A percentile compares a stretch with the other conserved stretches of the same genome.
phyloP scores from a whole-genome alignment of 176 grass and related monocot genomes.

The barley (Hordeum vulgare) region DNA sequence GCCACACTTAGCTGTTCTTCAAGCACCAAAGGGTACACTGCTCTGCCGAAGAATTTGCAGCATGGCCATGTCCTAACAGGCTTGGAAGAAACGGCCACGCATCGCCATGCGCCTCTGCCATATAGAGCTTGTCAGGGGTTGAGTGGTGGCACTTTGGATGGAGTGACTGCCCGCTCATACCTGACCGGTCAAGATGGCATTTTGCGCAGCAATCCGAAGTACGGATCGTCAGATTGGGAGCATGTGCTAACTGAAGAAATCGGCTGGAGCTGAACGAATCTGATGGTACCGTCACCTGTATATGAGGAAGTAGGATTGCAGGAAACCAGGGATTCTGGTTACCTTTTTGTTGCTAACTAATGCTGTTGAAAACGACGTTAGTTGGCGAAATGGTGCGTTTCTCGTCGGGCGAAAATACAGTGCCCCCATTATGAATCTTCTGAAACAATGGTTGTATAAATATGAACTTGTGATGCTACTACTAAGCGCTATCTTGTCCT shows the following conservation, averaged over 20 bases:
- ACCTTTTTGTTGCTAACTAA: slow-evolving; percentile 16
- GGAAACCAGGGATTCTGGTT: not conserved
- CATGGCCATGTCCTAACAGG: not conserved
- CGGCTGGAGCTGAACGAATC: slow-evolving; percentile 13
- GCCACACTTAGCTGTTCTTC: not conserved
- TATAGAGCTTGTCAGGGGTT: not conserved
- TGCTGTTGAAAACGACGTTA: not conserved
- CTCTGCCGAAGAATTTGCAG: slow-evolving; percentile 8
- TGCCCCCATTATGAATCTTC: not conserved
- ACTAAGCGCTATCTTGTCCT: not conserved
- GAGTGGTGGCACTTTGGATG: slow-evolving; percentile 15
- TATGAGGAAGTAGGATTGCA: slow-evolving; percentile 1
- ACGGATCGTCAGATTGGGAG: slow-evolving; percentile 38
- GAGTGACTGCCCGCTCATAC: not conserved
- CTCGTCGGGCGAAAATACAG: not conserved
- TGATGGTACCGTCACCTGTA: not conserved
- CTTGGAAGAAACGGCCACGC: slow-evolving; percentile 13
- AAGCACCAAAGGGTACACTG: not conserved
- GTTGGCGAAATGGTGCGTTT: not conserved
- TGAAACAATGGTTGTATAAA: not conserved
- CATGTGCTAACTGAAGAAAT: slow-evolving; percentile 39
- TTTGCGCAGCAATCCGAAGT: not conserved
- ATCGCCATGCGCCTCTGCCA: not conserved
- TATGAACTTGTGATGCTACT: not conserved
- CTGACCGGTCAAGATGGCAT: slow-evolving; percentile 4